These are phyloP conservation scores for Aspergillus sclerotiicarbonarius DNA, from an alignment of 495 filamentous ascomycete species.

Conservation along the genomic window DNA sequence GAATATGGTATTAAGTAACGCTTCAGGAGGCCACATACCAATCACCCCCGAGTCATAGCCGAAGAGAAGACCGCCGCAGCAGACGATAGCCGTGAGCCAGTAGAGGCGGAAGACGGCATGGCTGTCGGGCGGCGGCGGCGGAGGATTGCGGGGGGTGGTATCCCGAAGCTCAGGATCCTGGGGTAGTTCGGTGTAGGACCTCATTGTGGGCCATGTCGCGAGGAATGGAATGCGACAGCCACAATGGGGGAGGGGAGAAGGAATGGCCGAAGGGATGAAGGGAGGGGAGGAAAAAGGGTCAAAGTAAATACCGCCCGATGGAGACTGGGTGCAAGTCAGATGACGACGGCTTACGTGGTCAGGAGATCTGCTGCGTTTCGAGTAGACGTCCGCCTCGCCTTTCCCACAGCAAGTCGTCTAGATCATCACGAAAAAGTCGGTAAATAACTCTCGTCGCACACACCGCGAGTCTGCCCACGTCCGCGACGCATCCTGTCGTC, in stretches of 20 bases:
- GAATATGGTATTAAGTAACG: background rate
- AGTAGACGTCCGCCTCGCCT: background rate
- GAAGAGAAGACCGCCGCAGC: slow-evolving; percentile 44
- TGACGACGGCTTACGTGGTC: slow-evolving; percentile 5
- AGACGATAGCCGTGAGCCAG: slow-evolving; percentile 50
- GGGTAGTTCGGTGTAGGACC: background rate
- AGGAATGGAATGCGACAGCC: background rate
- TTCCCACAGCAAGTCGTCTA: slow-evolving; percentile 10
- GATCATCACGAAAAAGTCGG: slow-evolving; percentile 40
- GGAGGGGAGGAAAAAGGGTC: no score
- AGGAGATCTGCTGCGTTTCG: background rate
- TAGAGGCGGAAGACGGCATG: slow-evolving; percentile 42
- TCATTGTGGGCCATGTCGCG: background rate
- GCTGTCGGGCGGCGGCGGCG: background rate
- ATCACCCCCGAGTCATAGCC: slow-evolving; percentile 48
- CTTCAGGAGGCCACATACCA: slow-evolving; percentile 23
- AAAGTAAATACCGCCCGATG: background rate
- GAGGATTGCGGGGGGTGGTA: background rate
- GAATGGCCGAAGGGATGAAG: background rate
- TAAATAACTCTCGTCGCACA: slow-evolving; percentile 38
- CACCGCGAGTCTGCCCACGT: slow-evolving; percentile 41
- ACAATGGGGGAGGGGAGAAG: background rate
- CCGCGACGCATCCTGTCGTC: slow-evolving; percentile 38
- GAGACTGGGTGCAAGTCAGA: slow-evolving; percentile 1
- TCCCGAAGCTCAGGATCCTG: background rate